Percentiles rank a stretch among this genome's conserved stretches.
Conservation (phyloP, 495 filamentous ascomycete genomes). For the Trypethelium eluteriae region DNA sequence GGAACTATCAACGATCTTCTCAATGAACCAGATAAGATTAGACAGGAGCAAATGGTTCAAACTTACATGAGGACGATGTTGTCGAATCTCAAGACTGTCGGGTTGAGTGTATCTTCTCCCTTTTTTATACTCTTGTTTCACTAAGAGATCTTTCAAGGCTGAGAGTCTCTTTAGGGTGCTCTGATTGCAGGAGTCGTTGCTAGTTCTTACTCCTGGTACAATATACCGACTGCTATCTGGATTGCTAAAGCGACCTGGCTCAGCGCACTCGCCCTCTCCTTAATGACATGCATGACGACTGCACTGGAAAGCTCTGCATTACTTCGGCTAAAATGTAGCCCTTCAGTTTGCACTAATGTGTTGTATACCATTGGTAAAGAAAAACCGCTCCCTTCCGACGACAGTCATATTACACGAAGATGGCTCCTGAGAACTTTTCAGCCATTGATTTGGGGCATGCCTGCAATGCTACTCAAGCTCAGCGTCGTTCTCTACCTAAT, state of each 20-base stretch:
- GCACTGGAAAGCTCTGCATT: neutral
- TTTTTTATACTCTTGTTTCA: neutral
- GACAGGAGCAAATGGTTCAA: neutral
- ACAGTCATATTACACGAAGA: neutral
- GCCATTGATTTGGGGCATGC: constrained; percentile 1
- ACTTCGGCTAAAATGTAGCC: neutral
- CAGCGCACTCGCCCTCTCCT: neutral
- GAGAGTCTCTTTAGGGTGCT: neutral
- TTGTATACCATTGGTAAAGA: neutral
- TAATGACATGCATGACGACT: neutral
- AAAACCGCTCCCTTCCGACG: neutral
- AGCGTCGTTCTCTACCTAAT: neutral
- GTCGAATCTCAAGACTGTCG: constrained; percentile 1
- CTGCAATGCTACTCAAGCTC: neutral
- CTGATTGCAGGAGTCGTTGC: neutral
- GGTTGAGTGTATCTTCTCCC: neutral
- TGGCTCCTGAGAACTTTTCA: neutral
- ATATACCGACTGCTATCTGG: neutral
- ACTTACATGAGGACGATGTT: constrained; percentile 6
- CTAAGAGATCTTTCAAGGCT: neutral
- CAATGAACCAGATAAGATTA: neutral
- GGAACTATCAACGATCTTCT: neutral
- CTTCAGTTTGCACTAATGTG: neutral
- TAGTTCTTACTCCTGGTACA: constrained; percentile 5
- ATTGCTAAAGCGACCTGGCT: constrained; percentile 3